Percentiles rank a stretch among this genome's conserved stretches.
Conservation (phyloP, 2,329 filamentous ascomycete species). For the Arthrobotrys sinensis region DNA sequence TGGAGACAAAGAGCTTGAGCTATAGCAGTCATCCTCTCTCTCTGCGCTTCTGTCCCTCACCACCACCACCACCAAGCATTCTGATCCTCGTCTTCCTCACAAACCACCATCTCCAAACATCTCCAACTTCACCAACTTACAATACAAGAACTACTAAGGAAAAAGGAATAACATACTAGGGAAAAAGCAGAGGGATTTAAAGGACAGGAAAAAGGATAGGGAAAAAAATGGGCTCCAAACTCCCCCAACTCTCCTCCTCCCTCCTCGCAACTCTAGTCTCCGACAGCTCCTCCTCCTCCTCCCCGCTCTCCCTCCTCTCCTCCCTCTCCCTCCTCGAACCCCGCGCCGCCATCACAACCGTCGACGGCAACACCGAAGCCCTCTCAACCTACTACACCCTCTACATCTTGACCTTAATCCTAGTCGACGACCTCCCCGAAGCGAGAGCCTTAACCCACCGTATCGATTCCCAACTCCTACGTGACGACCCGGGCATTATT, state of each 20-base stretch:
- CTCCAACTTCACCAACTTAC: background rate
- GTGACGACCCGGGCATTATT: slow-evolving; percentile 61
- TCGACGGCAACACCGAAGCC: slow-evolving; percentile 58
- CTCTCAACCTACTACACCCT: slow-evolving; percentile 63
- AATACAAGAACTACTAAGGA: too few relatives aligned
- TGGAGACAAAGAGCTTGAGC: background rate
- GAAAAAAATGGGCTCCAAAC: slow-evolving; percentile 52
- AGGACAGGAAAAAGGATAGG: background rate
- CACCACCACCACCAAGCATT: background rate
- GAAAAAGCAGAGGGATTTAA: too few relatives aligned
- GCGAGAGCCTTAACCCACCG: slow-evolving; percentile 63
- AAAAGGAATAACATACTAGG: background rate
- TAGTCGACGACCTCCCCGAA: slow-evolving; percentile 64
- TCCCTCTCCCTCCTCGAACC: slow-evolving; percentile 47
- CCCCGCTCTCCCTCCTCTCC: slow-evolving; percentile 31
- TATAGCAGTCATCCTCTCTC: slow-evolving; percentile 1
- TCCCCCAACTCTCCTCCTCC: slow-evolving; percentile 34
- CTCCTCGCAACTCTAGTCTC: slow-evolving; percentile 43
- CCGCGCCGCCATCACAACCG: slow-evolving; percentile 50
- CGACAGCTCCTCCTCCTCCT: slow-evolving; percentile 30
- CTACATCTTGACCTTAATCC: slow-evolving; percentile 63
- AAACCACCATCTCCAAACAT: background rate
- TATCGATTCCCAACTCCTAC: slow-evolving; percentile 61
- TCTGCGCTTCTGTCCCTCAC: slow-evolving; percentile 51
- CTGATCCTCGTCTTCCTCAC: background rate